Evolutionary conservation across 495 filamentous ascomycete genomes (phyloP), one percentile per base, ranked within the genome.

Genomic region (Pseudoneurospora amorphoporcata): DNA sequence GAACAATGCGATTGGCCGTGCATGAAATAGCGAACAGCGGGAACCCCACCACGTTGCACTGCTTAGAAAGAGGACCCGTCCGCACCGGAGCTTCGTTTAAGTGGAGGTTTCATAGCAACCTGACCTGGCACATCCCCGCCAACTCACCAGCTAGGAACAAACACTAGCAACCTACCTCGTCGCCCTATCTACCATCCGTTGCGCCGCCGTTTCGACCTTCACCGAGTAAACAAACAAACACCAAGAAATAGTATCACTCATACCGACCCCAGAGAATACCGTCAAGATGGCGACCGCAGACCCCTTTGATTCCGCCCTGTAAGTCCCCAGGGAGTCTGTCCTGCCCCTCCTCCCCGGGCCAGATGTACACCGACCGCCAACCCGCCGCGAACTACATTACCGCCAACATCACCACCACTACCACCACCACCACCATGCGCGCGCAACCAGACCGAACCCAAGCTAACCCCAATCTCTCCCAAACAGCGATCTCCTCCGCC

Each of bases 401-500:
- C 71, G 47, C 76, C 73, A 70, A 72, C 39, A 70, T n/a, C 42
- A 43, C 41, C 19, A 23, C 23, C 16, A 58, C 1, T n/a, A 58
- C 2, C 47, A 29, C 19, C 17, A 47, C 8, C 19, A 29, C 19
- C 47, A 16, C 29, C n/a, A n/a, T n/a, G 53, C 23, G 29, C 53
- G 53, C 53, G 53, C 53, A 61, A 61, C 2, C 8, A 2, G 7
- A 1, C 17, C 19, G 45, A 29, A 12, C 32, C 41, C 41, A 69
- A 39, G 69, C 70, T 73, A 71, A 58, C 75, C 19, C 23, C 41
- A 8, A 16, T 29, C 29, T 37, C 32, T 12, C 23, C 19, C 42
- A 53, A 68, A 37, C 78, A 99, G 95, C 78, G 95, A 99, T 86
- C 94, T 99, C 76, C 95, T 99, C 83, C 95, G 96, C 75, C 95